A percentile compares a stretch with the other conserved stretches of the same genome.
Evolutionary conservation across 75 land plant species (phyloP).

Genomic region (Sequoia sempervirens): DNA sequence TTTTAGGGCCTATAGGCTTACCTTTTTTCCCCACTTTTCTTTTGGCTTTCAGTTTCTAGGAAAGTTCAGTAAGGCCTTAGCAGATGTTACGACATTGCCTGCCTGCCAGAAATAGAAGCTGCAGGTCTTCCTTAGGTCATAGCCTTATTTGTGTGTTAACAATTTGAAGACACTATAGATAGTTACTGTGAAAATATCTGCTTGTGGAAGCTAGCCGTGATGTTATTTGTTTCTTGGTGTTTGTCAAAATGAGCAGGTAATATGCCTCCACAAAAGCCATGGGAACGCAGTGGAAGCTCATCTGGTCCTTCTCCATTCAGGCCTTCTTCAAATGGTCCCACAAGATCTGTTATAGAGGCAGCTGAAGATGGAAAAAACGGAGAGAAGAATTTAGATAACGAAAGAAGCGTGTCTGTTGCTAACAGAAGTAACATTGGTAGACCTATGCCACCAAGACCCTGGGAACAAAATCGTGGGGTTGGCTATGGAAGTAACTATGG

Average conservation of each 20-base stretch:
- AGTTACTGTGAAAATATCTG: background rate
- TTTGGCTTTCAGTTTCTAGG: too few relatives aligned
- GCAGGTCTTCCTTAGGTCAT: too few relatives aligned
- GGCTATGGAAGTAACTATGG: constrained; percentile 51
- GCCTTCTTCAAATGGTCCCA: too few relatives aligned
- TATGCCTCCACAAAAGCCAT: constrained; percentile 57
- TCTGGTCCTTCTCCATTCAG: too few relatives aligned
- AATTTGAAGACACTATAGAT: background rate
- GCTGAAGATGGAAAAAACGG: constrained; percentile 59
- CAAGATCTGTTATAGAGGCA: too few relatives aligned
- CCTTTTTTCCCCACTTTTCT: too few relatives aligned
- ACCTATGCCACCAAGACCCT: constrained; percentile 60
- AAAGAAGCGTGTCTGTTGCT: constrained; percentile 12
- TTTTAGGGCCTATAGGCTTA: too few relatives aligned
- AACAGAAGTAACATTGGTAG: constrained; percentile 34
- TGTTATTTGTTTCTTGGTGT: background rate
- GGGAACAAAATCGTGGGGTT: constrained; percentile 42
- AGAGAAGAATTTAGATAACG: constrained; percentile 36
- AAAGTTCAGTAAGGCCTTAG: too few relatives aligned
- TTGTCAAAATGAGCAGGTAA: constrained; percentile 15
- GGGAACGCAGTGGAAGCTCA: too few relatives aligned
- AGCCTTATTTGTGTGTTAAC: background rate
- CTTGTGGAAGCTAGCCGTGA: background rate
- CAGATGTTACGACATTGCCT: too few relatives aligned
- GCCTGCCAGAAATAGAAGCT: too few relatives aligned